A percentile compares a stretch with the other conserved stretches of the same genome.
These are phyloP conservation scores for Phytopythium chamaehyphon DNA, from an alignment of 352 stramenopile genomes.

Conservation along the genomic window DNA sequence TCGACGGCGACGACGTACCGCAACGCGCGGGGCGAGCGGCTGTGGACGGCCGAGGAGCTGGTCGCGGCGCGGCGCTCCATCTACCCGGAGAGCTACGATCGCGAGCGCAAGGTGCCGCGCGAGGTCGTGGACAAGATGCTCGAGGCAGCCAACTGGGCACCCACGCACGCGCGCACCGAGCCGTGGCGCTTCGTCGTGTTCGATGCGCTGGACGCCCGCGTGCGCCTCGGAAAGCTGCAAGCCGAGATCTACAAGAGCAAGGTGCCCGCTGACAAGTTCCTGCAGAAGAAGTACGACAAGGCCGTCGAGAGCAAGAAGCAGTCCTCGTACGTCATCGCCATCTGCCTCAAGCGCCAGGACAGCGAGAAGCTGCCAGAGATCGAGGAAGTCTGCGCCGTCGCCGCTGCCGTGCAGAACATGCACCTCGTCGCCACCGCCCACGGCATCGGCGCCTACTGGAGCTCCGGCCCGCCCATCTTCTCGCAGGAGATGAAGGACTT, in stretches of 20 bases:
- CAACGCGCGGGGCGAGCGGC: constrained; percentile 23
- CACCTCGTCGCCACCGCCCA: constrained; percentile 67
- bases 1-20: constrained; percentile 15
- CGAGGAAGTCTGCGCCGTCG: constrained; percentile 74
- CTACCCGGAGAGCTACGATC: constrained; percentile 72
- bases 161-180: constrained; percentile 76
- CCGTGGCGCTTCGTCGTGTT: constrained; percentile 86
- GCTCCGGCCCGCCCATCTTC: constrained; percentile 57
- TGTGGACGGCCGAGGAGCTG: constrained; percentile 70
- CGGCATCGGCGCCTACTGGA: constrained; percentile 82
- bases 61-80: constrained; percentile 75
- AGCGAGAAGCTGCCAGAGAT: constrained; percentile 77
- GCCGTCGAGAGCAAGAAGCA: constrained; percentile 63
- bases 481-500: constrained; percentile 83
- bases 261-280: constrained; percentile 59
- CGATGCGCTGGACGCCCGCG: constrained; percentile 37
- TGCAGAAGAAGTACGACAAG: constrained; percentile 80
- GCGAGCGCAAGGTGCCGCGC: constrained; percentile 37
- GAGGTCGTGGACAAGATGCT: constrained; percentile 76
- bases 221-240: constrained; percentile 59
- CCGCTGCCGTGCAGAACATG: constrained; percentile 84
- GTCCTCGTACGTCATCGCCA: constrained; percentile 77
- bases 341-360: constrained; percentile 85
- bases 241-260: constrained; percentile 66
- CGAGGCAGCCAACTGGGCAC: constrained; percentile 75